Conservation (phyloP, 169 alveolate species). For the Cyclospora cayetanensis region DNA sequence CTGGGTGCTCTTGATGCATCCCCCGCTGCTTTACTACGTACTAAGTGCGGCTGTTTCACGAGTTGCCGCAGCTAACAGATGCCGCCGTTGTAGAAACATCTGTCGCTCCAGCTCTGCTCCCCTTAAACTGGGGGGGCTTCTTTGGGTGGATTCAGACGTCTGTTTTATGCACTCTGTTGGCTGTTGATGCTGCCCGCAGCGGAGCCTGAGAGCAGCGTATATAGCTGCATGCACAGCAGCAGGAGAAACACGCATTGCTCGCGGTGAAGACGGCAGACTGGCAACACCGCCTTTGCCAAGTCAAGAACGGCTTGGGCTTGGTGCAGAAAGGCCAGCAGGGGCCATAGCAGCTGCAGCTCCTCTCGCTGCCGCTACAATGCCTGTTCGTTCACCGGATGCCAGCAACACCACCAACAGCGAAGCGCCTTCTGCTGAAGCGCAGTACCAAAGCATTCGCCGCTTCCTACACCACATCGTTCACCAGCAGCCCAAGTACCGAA, state of each 20-base stretch:
- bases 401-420: background rate
- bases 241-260: background rate
- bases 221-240: background rate
- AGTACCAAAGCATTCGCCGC: background rate
- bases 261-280: background rate
- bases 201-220: background rate
- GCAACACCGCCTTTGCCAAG: background rate
- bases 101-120: too few species aligned
- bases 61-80: too few species aligned
- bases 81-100: too few species aligned
- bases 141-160: too few species aligned
- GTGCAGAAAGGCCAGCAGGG: background rate
- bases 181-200: background rate
- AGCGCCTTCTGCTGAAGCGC: background rate
- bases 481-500: constrained; percentile 23
- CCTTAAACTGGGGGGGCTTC: too few species aligned
- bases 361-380: background rate
- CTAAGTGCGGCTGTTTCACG: too few species aligned
- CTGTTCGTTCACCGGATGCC: background rate
- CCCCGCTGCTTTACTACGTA: too few species aligned
- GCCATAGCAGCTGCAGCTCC: background rate
- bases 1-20: background rate
- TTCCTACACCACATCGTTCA: background rate
- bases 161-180: too few species aligned
- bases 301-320: background rate